A percentile compares a stretch with the other conserved stretches of the same genome.
phyloP scores from a whole-genome alignment of 2,329 filamentous ascomycete genomes.

The Fusarium equiseti region DNA sequence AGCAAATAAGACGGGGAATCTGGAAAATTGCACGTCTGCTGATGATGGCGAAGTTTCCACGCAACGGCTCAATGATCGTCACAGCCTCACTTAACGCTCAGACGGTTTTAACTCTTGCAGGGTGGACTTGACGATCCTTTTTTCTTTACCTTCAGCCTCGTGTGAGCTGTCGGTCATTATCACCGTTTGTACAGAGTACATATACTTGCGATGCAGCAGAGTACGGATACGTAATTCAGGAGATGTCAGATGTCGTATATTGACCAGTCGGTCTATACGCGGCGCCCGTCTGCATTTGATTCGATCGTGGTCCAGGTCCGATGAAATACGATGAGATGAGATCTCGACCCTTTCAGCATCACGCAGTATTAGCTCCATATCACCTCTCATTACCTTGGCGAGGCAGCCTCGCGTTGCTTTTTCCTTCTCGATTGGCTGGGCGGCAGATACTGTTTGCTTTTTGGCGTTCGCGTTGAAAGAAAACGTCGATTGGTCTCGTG shows the following conservation, averaged over 20 bases:
- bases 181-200: conserved; percentile 18
- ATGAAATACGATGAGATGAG: background rate
- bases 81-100: conserved; percentile 8
- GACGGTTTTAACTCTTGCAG: background rate
- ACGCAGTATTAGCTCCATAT: conserved; percentile 15
- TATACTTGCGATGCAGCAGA: conserved; percentile 3
- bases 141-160: conserved; percentile 7
- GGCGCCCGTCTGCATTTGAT: background rate
- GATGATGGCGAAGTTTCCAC: background rate
- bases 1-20: background rate
- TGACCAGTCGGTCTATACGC: conserved; percentile 3
- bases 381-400: background rate
- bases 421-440: conserved; percentile 16
- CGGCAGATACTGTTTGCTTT: conserved; percentile 15
- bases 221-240: background rate
- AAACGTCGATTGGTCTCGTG: background rate
- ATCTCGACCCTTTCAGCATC: conserved; percentile 3
- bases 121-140: conserved; percentile 7
- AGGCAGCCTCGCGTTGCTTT: conserved; percentile 27
- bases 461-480: background rate
- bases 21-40: background rate
- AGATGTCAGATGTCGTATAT: background rate
- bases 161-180: conserved; percentile 6
- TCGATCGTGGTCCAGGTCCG: background rate
- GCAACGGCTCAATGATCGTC: background rate